Conservation (phyloP, 345 rosid species). For the Litchi chinensis region DNA sequence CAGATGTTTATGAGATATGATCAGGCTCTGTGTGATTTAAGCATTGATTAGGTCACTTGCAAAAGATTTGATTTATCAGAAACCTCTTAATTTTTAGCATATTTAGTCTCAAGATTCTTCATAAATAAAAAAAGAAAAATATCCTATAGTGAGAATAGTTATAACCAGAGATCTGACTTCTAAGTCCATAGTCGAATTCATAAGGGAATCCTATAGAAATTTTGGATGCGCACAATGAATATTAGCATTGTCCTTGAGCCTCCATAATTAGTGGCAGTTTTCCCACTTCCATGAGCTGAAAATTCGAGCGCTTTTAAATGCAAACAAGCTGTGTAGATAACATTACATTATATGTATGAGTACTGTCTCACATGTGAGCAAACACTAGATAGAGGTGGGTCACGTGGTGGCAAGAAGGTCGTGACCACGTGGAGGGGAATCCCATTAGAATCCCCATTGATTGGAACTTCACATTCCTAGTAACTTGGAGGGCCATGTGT, state of each 20-base stretch:
- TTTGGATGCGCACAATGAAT: background rate
- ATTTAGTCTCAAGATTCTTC: too few relatives aligned
- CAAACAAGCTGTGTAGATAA: background rate
- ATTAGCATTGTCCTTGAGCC: background rate
- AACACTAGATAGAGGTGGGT: slow-evolving; percentile 15
- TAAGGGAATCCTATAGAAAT: background rate
- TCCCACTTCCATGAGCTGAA: background rate
- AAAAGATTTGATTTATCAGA: too few relatives aligned
- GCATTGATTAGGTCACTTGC: background rate
- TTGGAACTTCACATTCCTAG: slow-evolving; percentile 7
- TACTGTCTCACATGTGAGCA: slow-evolving; percentile 29
- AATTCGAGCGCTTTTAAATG: background rate
- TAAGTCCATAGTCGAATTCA: background rate
- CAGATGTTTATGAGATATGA: too few relatives aligned
- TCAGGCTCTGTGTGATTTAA: background rate
- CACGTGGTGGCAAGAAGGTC: slow-evolving; percentile 21
- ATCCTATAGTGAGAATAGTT: too few relatives aligned
- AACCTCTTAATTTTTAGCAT: too few relatives aligned
- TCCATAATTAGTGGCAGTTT: background rate
- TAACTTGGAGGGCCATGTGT: background rate
- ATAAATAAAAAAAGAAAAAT: too few relatives aligned
- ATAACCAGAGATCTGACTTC: too few relatives aligned
- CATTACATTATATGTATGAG: background rate
- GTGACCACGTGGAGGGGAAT: slow-evolving; percentile 30
- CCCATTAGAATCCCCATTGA: slow-evolving; percentile 20